phyloP scores from a whole-genome alignment of 164 flowering plant species.

The Euptelea pleiosperma region DNA sequence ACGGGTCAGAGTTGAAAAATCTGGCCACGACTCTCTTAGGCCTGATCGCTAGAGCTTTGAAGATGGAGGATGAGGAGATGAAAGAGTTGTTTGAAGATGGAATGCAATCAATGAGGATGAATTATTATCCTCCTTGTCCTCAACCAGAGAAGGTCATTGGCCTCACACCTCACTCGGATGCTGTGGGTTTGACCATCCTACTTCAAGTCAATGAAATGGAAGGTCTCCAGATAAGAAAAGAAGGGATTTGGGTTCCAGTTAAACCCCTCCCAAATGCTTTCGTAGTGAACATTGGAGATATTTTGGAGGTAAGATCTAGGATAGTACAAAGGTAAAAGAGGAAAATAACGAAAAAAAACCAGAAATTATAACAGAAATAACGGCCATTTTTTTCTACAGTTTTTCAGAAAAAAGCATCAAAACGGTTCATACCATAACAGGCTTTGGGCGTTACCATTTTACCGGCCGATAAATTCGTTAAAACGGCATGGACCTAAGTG shows the following conservation, averaged over 20 bases:
- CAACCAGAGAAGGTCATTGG: constrained; percentile 38
- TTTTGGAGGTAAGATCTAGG: constrained; percentile 38
- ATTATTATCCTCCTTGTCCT: constrained; percentile 45
- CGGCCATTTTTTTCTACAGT: too few relatives aligned
- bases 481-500: too few relatives aligned
- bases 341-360: too few relatives aligned
- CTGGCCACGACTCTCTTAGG: constrained; percentile 23
- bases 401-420: too few relatives aligned
- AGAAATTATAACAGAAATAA: too few relatives aligned
- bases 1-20: constrained; percentile 22
- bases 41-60: constrained; percentile 20
- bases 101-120: constrained; percentile 32
- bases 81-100: constrained; percentile 24
- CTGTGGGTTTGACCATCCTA: constrained; percentile 31
- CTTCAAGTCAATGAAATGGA: constrained; percentile 34
- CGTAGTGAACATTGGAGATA: constrained; percentile 41
- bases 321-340: too few relatives aligned
- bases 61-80: constrained; percentile 24
- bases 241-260: constrained; percentile 35
- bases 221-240: constrained; percentile 38
- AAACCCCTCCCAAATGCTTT: constrained; percentile 37
- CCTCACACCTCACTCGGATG: constrained; percentile 40
- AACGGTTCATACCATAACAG: too few relatives aligned
- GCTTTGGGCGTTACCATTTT: too few relatives aligned
- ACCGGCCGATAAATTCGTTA: too few relatives aligned